These are phyloP conservation scores for Yamadazyma siamensis DNA, from an alignment of 1,139 yeast genomes.

Conservation along the genomic window DNA sequence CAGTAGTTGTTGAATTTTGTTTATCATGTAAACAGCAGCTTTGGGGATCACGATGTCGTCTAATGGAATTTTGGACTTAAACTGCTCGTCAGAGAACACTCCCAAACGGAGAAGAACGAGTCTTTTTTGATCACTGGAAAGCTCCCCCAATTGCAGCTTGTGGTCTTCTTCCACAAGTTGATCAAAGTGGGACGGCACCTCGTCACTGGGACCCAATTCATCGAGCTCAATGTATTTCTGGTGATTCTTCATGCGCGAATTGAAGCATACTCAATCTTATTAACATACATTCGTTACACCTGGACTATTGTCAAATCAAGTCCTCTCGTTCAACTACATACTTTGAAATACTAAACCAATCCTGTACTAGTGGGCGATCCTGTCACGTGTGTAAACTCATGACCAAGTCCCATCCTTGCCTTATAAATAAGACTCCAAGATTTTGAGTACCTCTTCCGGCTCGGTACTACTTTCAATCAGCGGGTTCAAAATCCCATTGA, in stretches of 20 bases:
- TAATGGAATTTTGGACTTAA: constrained; percentile 11
- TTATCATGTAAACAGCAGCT: constrained; percentile 27
- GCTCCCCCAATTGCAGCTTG: too few species aligned
- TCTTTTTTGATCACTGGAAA: constrained; percentile 22
- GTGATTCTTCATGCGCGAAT: neutral
- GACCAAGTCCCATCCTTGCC: too few species aligned
- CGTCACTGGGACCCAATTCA: constrained; percentile 3
- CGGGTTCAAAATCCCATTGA: constrained; percentile 59
- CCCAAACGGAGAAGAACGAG: constrained; percentile 30
- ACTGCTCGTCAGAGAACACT: constrained; percentile 26
- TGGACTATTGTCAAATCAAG: too few species aligned
- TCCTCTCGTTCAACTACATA: too few species aligned
- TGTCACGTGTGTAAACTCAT: too few species aligned
- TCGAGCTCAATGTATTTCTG: constrained; percentile 13
- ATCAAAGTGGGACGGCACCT: neutral
- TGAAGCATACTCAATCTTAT: too few species aligned
- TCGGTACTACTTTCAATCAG: constrained; percentile 38
- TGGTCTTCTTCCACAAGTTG: too few species aligned
- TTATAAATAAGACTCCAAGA: constrained; percentile 21
- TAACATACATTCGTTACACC: too few species aligned
- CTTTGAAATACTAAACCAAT: too few species aligned
- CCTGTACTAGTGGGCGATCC: too few species aligned
- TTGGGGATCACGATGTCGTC: constrained; percentile 17
- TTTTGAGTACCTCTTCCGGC: constrained; percentile 27
- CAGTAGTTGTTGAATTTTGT: constrained; percentile 21